Evolutionary conservation across 1,284 basidiomycete species (phyloP), one percentile per base, ranked within the genome.

Genomic region (Exobasidium rhododendri): DNA sequence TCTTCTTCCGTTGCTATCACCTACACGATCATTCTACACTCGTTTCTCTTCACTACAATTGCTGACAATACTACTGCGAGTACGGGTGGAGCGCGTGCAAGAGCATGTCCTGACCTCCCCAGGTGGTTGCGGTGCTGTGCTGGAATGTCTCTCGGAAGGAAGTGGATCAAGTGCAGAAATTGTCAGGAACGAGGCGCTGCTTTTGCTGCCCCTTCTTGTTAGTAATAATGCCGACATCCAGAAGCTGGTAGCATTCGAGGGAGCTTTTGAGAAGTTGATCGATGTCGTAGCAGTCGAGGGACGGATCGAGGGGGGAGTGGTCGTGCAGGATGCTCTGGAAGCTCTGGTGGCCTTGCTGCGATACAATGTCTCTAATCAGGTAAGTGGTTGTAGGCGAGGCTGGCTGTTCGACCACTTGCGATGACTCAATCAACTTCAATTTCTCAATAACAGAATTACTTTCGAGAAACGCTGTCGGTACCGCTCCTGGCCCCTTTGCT

Each of bases 181-280:
- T 58, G 71, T 79, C 14, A 70, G 77, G 26, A 78, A 78, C 64
- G 77, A 78, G 59, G 73, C 72, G 4, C 86, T 97, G 35, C 84
- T 88, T 13, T 86, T 94, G 78, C 84, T 94, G 32, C 90, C 94
- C 60, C 84, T 87, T 3, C 83, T 98, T 44, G 87, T 90, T 46
- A 86, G 87, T 0, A 89, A 92, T 69, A 97, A 90, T 73, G 86
- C 91, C 32, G 93, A 97, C 78, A 90, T 98, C 54, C 94, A 97
- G 79, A 98, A 97, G 82, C 88, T 97, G 24, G 86, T 97, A 46
- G 93, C 94, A 0, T 99, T 99, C 76, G 93, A 94, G 71, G 94
- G 96, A 30, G 91, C 90, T 0, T 97, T 99, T 76, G 94, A 99
- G 82, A 92, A 90, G 77, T 85, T 97, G 31, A 92, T 98, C 81